phyloP scores from a whole-genome alignment of 2,329 filamentous ascomycete species.

The Aspergillus sp. region DNA sequence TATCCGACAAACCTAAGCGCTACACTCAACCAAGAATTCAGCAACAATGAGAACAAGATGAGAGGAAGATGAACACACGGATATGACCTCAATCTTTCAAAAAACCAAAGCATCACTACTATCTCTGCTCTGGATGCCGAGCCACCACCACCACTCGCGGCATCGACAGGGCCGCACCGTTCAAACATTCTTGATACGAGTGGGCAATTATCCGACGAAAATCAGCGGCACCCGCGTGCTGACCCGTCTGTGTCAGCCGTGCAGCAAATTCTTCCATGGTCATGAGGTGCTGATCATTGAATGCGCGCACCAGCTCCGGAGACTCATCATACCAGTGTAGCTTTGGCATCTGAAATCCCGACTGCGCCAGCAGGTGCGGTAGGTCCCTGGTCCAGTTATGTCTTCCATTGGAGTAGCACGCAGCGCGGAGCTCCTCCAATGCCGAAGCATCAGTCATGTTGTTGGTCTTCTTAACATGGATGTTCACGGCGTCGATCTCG shows the following conservation, averaged over 20 bases:
- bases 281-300: slow-evolving; percentile 17
- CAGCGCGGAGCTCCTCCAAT: slow-evolving; percentile 15
- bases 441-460: slow-evolving; percentile 7
- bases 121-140: background rate
- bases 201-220: slow-evolving; percentile 10
- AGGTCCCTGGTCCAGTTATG: slow-evolving; percentile 20
- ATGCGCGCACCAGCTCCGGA: slow-evolving; percentile 12
- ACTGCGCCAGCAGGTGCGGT: slow-evolving; percentile 8
- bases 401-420: slow-evolving; percentile 16
- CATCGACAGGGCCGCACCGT: slow-evolving; percentile 16
- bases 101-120: too few species aligned
- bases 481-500: slow-evolving; percentile 22
- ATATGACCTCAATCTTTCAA: background rate
- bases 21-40: background rate
- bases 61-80: too few species aligned
- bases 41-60: background rate
- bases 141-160: slow-evolving; percentile 15
- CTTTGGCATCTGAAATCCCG: slow-evolving; percentile 13
- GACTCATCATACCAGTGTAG: slow-evolving; percentile 13
- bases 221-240: slow-evolving; percentile 10
- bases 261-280: slow-evolving; percentile 20
- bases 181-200: slow-evolving; percentile 11
- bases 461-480: slow-evolving; percentile 12
- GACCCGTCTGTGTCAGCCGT: slow-evolving; percentile 7
- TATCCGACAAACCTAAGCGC: background rate